Percentiles rank a stretch among this genome's conserved stretches.
phyloP scores from a whole-genome alignment of 306 rosid species.

The apple (Malus domestica) region DNA sequence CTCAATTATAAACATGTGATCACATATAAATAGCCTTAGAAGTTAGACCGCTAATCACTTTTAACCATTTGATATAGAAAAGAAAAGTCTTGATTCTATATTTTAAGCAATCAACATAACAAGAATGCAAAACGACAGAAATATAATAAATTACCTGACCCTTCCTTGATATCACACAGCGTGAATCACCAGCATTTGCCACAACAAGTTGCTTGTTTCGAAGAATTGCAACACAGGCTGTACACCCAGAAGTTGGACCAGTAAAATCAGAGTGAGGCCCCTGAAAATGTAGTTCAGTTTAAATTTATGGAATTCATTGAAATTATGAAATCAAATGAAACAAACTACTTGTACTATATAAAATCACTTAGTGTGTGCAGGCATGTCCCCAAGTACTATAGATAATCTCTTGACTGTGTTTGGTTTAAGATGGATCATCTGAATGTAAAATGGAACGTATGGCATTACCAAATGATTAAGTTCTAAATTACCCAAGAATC shows the following conservation, averaged over 20 bases:
- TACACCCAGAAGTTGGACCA: conserved; percentile 97
- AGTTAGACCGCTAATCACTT: not conserved
- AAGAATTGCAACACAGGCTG: conserved; percentile 89
- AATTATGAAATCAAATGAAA: not conserved
- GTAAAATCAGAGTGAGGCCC: conserved; percentile 95
- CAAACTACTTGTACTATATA: not conserved
- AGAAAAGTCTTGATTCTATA: not conserved
- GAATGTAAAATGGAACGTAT: not conserved
- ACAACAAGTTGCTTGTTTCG: conserved; percentile 72
- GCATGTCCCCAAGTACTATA: not conserved
- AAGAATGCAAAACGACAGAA: not conserved
- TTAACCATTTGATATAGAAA: not conserved
- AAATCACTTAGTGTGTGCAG: not conserved
- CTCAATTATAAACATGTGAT: not conserved
- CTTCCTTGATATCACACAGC: conserved; percentile 87
- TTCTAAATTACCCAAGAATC: not conserved
- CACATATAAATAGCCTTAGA: not conserved
- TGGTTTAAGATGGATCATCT: not conserved
- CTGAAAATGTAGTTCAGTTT: conserved; percentile 33
- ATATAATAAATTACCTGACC: conserved; percentile 66
- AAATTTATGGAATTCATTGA: conserved; percentile 8
- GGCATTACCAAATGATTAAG: not conserved
- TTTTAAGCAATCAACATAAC: not conserved
- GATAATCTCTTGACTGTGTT: not conserved
- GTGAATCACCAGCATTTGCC: conserved; percentile 99